Conservation (phyloP, 257 asterid genomes). For the Avicennia marina region DNA sequence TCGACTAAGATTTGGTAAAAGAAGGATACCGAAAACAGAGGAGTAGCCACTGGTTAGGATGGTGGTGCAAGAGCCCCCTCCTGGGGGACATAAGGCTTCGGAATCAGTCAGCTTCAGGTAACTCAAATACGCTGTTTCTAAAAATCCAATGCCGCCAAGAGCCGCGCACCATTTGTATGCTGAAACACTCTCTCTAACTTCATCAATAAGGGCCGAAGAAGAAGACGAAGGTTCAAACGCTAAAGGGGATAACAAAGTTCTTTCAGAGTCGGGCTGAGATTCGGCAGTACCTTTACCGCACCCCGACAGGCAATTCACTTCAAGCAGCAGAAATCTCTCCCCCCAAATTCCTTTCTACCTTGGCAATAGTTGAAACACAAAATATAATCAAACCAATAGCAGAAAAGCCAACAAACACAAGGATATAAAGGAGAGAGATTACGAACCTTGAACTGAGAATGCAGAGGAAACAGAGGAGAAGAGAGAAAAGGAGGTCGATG, state of each 20-base stretch:
- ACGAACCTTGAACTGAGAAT: background rate
- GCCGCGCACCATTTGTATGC: slow-evolving; percentile 65
- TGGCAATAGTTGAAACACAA: slow-evolving; percentile 6
- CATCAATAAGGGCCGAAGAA: slow-evolving; percentile 17
- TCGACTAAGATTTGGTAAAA: no score
- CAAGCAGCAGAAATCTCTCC: slow-evolving; percentile 35
- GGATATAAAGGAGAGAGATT: slow-evolving; percentile 28
- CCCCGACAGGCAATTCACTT: slow-evolving; percentile 53
- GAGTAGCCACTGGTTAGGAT: slow-evolving; percentile 79
- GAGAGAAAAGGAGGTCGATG: slow-evolving; percentile 22
- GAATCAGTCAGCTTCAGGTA: slow-evolving; percentile 67
- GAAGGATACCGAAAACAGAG: slow-evolving; percentile 54
- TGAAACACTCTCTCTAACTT: slow-evolving; percentile 30
- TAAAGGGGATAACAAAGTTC: slow-evolving; percentile 12
- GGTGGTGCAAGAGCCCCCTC: slow-evolving; percentile 60
- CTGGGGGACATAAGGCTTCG: slow-evolving; percentile 77
- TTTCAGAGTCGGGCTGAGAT: slow-evolving; percentile 27
- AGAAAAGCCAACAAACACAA: slow-evolving; percentile 28
- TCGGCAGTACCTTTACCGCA: slow-evolving; percentile 36
- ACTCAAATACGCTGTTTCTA: slow-evolving; percentile 85
- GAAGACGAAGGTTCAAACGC: slow-evolving; percentile 18
- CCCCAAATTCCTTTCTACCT: slow-evolving; percentile 34
- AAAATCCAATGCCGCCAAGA: slow-evolving; percentile 80
- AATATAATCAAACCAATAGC: slow-evolving; percentile 9
- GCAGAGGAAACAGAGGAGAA: background rate